Evolutionary conservation across 345 rosid genomes (phyloP).

Genomic region (Salix caprea): DNA sequence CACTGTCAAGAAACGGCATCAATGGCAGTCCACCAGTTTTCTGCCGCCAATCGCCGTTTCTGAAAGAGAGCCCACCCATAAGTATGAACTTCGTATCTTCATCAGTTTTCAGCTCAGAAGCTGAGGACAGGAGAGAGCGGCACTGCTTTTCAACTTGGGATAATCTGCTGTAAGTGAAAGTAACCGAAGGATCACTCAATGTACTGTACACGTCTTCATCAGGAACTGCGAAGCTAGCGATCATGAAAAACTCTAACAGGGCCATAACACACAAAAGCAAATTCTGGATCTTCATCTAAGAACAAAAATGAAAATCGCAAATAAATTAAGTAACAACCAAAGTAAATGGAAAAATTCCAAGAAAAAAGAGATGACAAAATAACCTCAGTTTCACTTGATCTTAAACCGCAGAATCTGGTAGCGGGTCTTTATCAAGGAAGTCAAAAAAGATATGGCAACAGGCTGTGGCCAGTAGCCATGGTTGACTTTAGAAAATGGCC

Average conservation of each 20-base stretch:
- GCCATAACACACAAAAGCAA: neutral
- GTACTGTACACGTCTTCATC: neutral
- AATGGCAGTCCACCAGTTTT: conserved; percentile 10
- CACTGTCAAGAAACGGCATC: conserved; percentile 24
- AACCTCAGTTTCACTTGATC: too few relatives aligned
- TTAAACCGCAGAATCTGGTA: too few relatives aligned
- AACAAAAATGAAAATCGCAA: neutral
- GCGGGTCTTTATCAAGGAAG: too few relatives aligned
- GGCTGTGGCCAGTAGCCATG: too few relatives aligned
- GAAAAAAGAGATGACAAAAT: too few relatives aligned
- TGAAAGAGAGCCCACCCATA: conserved; percentile 11
- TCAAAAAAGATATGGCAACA: too few relatives aligned
- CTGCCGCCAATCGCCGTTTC: conserved; percentile 25
- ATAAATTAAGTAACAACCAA: too few relatives aligned
- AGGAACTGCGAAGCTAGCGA: neutral
- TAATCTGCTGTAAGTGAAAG: conserved; percentile 3
- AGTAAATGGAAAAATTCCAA: too few relatives aligned
- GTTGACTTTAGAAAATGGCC: too few relatives aligned
- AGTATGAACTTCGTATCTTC: neutral
- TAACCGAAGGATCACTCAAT: neutral
- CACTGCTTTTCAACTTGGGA: conserved; percentile 3
- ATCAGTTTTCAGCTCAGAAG: conserved; percentile 7
- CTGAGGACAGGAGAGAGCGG: conserved; percentile 1
- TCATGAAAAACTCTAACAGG: neutral
- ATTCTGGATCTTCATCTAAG: neutral